These are phyloP conservation scores for Clarireedia homoeocarpa DNA, from an alignment of 2,329 filamentous ascomycete species.

Conservation along the genomic window DNA sequence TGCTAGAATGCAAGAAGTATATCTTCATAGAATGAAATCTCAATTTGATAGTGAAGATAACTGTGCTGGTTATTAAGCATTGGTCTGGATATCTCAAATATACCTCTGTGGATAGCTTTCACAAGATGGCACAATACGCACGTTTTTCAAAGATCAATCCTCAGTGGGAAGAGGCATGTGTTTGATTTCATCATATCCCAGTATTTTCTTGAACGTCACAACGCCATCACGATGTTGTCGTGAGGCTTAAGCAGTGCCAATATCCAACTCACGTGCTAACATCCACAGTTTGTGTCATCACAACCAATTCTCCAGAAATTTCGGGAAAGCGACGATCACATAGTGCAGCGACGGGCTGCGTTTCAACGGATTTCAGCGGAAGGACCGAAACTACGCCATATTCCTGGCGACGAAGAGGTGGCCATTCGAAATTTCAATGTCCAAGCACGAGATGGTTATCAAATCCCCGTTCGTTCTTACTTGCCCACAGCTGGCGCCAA, in stretches of 20 bases:
- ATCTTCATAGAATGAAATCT: neutral
- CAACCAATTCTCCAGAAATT: neutral
- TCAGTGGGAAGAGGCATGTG: neutral
- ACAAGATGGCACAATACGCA: neutral
- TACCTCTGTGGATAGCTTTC: neutral
- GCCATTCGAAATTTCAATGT: neutral
- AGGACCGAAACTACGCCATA: neutral
- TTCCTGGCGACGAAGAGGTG: neutral
- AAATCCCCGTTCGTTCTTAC: neutral
- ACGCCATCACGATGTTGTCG: neutral
- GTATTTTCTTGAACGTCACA: neutral
- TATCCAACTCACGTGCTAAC: neutral
- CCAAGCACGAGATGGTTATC: neutral
- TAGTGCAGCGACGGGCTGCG: neutral
- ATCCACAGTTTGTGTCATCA: neutral
- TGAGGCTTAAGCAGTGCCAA: neutral
- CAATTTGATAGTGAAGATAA: neutral
- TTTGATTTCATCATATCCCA: neutral
- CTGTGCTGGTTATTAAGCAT: neutral
- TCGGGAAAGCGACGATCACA: neutral
- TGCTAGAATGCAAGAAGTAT: neutral
- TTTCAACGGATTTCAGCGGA: neutral
- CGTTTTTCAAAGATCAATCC: neutral
- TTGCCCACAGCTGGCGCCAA: neutral
- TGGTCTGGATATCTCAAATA: neutral